phyloP scores from a whole-genome alignment of 257 asterid genomes.

The Primulina huaijiensis region DNA sequence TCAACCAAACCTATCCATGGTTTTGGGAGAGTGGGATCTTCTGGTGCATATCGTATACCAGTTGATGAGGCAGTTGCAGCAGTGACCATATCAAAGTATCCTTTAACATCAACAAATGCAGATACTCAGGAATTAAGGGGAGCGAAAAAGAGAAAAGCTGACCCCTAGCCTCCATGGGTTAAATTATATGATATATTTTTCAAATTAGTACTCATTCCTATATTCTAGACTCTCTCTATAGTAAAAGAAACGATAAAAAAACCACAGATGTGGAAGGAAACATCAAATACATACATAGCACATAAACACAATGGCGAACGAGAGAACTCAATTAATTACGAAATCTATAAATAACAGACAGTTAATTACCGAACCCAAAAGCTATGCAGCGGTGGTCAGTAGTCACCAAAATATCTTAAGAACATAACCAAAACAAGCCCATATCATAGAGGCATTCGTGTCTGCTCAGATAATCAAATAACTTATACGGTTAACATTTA shows the following conservation, averaged over 20 bases:
- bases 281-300: neutral
- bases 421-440: neutral
- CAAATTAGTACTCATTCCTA: neutral
- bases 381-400: too few species aligned
- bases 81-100: slow-evolving; percentile 55
- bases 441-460: neutral
- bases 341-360: too few species aligned
- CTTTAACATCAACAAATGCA: slow-evolving; percentile 25
- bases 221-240: neutral
- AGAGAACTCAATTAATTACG: too few species aligned
- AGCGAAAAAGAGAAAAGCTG: neutral
- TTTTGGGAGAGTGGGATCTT: slow-evolving; percentile 89
- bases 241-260: neutral
- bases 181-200: neutral
- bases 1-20: slow-evolving; percentile 97
- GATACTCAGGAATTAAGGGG: neutral
- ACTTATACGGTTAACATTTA: neutral
- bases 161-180: neutral
- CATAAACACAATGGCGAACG: too few species aligned
- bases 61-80: slow-evolving; percentile 44
- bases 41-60: slow-evolving; percentile 83
- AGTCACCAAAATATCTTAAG: too few species aligned
- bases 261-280: neutral
- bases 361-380: too few species aligned
- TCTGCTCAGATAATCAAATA: neutral